These are phyloP conservation scores for Colletotrichum lindemuthianum DNA, from an alignment of 2,329 filamentous ascomycete species.

Conservation along the genomic window DNA sequence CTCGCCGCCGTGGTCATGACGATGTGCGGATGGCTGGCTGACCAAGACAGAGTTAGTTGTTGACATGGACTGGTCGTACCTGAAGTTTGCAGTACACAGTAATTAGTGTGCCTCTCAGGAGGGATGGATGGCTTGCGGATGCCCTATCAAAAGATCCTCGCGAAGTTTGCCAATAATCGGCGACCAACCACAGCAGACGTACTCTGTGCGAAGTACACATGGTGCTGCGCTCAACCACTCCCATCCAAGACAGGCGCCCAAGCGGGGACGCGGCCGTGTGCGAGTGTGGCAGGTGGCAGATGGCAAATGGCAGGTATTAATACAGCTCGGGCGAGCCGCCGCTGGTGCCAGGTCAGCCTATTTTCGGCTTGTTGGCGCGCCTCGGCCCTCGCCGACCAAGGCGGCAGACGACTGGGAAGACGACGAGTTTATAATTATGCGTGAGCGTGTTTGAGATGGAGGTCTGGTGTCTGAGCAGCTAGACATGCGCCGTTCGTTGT, in stretches of 20 bases:
- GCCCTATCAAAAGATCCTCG: constrained; percentile 30
- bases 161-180: constrained; percentile 28
- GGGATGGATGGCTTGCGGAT: constrained; percentile 11
- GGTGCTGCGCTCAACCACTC: background rate
- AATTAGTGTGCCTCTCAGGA: constrained; percentile 14
- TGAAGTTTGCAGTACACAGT: too few species aligned
- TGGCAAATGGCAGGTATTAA: too few species aligned
- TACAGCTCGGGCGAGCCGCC: constrained; percentile 18
- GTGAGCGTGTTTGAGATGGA: background rate
- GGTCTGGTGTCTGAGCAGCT: background rate
- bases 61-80: constrained; percentile 11
- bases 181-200: constrained; percentile 3
- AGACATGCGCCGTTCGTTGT: constrained; percentile 8
- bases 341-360: constrained; percentile 7
- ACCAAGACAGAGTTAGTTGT: background rate
- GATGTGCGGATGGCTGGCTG: constrained; percentile 15
- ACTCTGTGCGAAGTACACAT: too few species aligned
- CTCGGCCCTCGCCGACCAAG: background rate
- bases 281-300: constrained; percentile 15
- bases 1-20: constrained; percentile 3
- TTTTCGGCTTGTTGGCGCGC: constrained; percentile 17
- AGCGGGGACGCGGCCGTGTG: constrained; percentile 6
- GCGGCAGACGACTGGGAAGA: background rate
- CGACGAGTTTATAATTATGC: too few species aligned
- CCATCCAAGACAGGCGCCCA: constrained; percentile 4